phyloP scores from a whole-genome alignment of 2,329 filamentous ascomycete species.

The Akanthomyces lecanii region DNA sequence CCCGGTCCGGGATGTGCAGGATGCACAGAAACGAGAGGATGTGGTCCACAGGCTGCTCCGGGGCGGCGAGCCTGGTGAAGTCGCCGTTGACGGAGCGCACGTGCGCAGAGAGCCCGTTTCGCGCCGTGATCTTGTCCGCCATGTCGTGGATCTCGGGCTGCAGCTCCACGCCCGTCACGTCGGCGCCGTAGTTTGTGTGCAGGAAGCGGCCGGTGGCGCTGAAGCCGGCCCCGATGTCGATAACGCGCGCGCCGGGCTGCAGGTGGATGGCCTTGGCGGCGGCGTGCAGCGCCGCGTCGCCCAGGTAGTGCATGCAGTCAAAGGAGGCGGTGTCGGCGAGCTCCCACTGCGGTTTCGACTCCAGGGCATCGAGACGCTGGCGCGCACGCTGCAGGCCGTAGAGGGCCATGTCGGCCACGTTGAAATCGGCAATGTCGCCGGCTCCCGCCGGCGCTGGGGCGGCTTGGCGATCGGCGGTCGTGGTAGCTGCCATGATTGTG shows the following conservation, averaged over 20 bases:
- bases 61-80: slow-evolving; percentile 18
- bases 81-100: slow-evolving; percentile 21
- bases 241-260: slow-evolving; percentile 16
- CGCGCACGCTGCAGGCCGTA: slow-evolving; percentile 6
- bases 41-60: slow-evolving; percentile 19
- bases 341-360: slow-evolving; percentile 20
- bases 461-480: neutral
- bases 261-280: slow-evolving; percentile 19
- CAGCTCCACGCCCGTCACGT: slow-evolving; percentile 21
- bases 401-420: slow-evolving; percentile 12
- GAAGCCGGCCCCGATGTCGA: slow-evolving; percentile 24
- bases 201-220: slow-evolving; percentile 23
- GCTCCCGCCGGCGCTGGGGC: too few relatives aligned
- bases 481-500: slow-evolving; percentile 5
- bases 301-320: slow-evolving; percentile 25
- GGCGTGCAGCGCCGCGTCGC: slow-evolving; percentile 20
- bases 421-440: neutral
- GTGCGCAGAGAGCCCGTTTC: slow-evolving; percentile 8
- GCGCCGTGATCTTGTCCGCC: slow-evolving; percentile 20
- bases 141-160: slow-evolving; percentile 22
- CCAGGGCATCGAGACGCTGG: slow-evolving; percentile 1
- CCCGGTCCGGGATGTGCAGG: slow-evolving; percentile 20
- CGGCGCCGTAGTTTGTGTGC: slow-evolving; percentile 16
- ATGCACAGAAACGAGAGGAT: slow-evolving; percentile 24
- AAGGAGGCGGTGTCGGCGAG: slow-evolving; percentile 21